Evolutionary conservation across 495 filamentous ascomycete species (phyloP), one percentile per base, ranked within the genome.

Genomic region (Baudoinia panamericana): DNA sequence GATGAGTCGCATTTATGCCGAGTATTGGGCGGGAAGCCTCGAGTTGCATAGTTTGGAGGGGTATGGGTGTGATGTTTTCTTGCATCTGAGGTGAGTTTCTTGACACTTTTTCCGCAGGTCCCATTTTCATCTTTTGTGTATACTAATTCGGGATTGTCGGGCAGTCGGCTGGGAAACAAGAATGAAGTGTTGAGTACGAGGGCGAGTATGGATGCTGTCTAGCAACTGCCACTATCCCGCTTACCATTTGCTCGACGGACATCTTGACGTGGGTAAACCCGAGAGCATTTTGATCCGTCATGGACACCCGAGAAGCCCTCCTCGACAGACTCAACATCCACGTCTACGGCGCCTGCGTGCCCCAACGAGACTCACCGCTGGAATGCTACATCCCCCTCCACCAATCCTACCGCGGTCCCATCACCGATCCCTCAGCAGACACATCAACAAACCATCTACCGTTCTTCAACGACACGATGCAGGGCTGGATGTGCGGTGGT

Each of bases 11-110:
- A 83, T 96, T 11, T 99, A 96, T 57, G 88, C 92, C 12, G 88
- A 99, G 60, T 97, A 96, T 61, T 99, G 90, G 90, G 90, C 92
- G 6, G 90, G 90, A 1, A 88, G 73, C 56, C 60, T 99, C 18
- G 84, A 94, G 56, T 54, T 96, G 45, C 90, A 96, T 58, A 93
- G 79, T 57, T 62, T 99, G 25, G 90, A 96, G 52, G 90, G 90
- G 0, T 99, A 95, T 51, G 90, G 90, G 1, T 85, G 92, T n/a
- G 90, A 99, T 63, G 88, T 82, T 1, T 99, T 96, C 56, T 59
- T 99, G 45, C 88, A 96, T 60, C 93, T 99, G n/a, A n/a, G n/a
- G n/a, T n/a, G n/a, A n/a, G n/a, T n/a, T n/a, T n/a, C n/a, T n/a
- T n/a, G n/a, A n/a, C n/a, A n/a, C n/a, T n/a, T n/a, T n/a, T n/a